These are phyloP conservation scores for Pyrus betulifolia DNA, from an alignment of 306 rosid genomes.

Conservation along the genomic window DNA sequence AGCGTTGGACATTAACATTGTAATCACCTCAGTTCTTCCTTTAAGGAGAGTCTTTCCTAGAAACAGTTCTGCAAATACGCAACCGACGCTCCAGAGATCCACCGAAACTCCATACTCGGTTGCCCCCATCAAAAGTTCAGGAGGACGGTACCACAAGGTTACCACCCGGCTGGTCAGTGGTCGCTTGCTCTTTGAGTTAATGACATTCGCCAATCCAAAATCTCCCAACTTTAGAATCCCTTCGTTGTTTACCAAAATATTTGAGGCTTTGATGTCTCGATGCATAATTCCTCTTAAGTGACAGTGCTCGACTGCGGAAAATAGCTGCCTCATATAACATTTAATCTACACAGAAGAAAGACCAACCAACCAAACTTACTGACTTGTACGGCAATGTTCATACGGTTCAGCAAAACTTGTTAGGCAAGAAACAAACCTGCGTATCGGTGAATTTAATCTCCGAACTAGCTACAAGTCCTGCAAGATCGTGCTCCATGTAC, in stretches of 20 bases:
- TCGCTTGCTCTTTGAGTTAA: constrained; percentile 48
- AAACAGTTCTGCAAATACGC: constrained; percentile 86
- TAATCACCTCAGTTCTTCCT: constrained; percentile 95
- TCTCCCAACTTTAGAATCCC: constrained; percentile 87
- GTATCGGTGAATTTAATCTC: constrained; percentile 56
- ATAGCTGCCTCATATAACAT: constrained; percentile 90
- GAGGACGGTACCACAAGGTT: constrained; percentile 98
- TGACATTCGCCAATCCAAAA: constrained; percentile 86
- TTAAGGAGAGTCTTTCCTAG: constrained; percentile 76
- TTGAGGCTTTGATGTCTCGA: constrained; percentile 83
- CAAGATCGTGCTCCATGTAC: constrained; percentile 99
- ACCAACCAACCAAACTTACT: not conserved
- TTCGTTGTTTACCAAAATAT: constrained; percentile 78
- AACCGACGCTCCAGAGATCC: constrained; percentile 96
- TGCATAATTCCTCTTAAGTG: constrained; percentile 90
- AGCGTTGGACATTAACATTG: not conserved
- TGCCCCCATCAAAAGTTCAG: constrained; percentile 94
- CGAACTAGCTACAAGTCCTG: constrained; percentile 74
- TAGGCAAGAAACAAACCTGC: constrained; percentile 47
- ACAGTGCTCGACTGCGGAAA: constrained; percentile 95
- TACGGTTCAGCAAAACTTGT: not conserved
- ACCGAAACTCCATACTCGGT: constrained; percentile 78
- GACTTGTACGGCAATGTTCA: not conserved
- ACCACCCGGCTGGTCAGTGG: constrained; percentile 86
- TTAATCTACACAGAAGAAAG: constrained; percentile 43